Percentiles rank a stretch among this genome's conserved stretches.
These are phyloP conservation scores for Phlegmacium glaucopus DNA, from an alignment of 768 basidiomycete genomes.

Conservation along the genomic window DNA sequence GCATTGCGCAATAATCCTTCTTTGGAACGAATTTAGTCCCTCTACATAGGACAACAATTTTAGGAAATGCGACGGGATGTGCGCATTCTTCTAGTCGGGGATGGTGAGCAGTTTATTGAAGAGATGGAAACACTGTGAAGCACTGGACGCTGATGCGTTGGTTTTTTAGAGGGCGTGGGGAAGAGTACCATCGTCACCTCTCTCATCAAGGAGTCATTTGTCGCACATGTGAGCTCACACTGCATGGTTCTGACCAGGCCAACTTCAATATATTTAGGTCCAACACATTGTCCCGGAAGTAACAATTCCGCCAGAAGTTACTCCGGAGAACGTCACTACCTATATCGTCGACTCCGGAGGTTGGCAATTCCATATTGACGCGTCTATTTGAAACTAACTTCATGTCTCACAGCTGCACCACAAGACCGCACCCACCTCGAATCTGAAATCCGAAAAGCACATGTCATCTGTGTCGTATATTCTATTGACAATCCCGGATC, in stretches of 20 bases:
- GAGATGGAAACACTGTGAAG: constrained; percentile 1
- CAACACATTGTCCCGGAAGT: constrained; percentile 96
- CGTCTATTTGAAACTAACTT: constrained; percentile 3
- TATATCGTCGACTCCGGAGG: constrained; percentile 98
- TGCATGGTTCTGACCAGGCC: not conserved
- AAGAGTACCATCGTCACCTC: constrained; percentile 98
- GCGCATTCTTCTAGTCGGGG: constrained; percentile 89
- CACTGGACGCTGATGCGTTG: constrained; percentile 13
- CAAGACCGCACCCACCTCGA: constrained; percentile 88
- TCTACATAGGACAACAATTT: not conserved
- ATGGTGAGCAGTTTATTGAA: constrained; percentile 53
- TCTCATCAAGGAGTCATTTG: constrained; percentile 93
- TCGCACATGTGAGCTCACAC: constrained; percentile 63
- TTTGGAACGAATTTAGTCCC: too few species aligned
- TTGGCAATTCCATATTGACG: constrained; percentile 34
- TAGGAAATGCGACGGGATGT: constrained; percentile 84
- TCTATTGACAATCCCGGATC: constrained; percentile 95
- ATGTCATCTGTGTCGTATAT: constrained; percentile 98
- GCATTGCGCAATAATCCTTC: too few species aligned
- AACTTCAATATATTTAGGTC: constrained; percentile 49
- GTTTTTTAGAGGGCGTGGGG: constrained; percentile 81
- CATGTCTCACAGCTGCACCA: constrained; percentile 58
- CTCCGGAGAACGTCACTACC: constrained; percentile 96
- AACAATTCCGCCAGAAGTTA: constrained; percentile 96
- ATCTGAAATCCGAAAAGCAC: constrained; percentile 93